Evolutionary conservation across 495 filamentous ascomycete genomes (phyloP), one percentile per base, ranked within the genome.

Genomic region (Trichoderma gamsii): DNA sequence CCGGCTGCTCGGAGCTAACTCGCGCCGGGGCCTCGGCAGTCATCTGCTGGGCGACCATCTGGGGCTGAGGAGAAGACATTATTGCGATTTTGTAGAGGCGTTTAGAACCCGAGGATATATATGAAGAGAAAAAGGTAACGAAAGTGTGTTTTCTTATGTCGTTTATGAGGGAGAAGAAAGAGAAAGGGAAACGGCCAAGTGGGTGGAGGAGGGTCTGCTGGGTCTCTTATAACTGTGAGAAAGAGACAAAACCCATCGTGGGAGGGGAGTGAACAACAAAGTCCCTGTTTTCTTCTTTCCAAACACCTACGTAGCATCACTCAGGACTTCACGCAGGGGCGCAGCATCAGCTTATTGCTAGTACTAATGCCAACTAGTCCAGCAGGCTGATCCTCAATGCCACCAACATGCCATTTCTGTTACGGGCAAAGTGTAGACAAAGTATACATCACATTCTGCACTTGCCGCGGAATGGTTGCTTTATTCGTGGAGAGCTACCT

Each of bases 1-100:
- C 65, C 25, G 65, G 65, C 35, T 67, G 65, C 46, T 67, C 65
- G 65, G 65, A 29, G 65, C 65, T 67, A 12, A 43, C 35, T 67
- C 72, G 21, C 23, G 56, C 56, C 16, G 56, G 56, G 27, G 27
- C 56, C 25, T 61, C 56, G 56, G 27, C 25, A 27, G 56, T 61
- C 56, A 61, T 61, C 25, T 61, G 56, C 56, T 61, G 56, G 56
- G 27, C 56, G 25, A 61, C 56, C 23, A 61, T 32, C 56, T 61
- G 56, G 56, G 56, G 56, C 56, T 61, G 56, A 32, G 56, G 56
- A 32, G 56, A 61, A 29, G 56, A 61, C 56, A 61, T 61, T 27
- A 2, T 61, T 23, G 8, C 9, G 49, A 11, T 21, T 52, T 18
- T 51, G 46, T 15, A 46, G 29, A 46, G 43, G 43, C 43, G 43